Evolutionary conservation across 2,329 filamentous ascomycete genomes (phyloP).

Genomic region (Lasiodiplodia hormozganensis): DNA sequence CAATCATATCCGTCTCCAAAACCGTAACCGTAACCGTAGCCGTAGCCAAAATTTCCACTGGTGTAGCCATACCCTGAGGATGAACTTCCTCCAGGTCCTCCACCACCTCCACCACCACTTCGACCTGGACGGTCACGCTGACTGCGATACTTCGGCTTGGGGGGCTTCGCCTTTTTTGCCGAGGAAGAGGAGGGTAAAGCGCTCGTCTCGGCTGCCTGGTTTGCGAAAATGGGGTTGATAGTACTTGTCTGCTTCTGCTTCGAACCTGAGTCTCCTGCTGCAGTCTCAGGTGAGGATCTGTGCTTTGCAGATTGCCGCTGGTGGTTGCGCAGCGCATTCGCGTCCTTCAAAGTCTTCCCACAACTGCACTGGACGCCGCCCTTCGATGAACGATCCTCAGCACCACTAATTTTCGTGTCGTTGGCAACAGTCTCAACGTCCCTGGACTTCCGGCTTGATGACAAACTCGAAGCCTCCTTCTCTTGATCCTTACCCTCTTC

Average conservation of each 20-base stretch:
- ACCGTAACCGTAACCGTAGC: not conserved
- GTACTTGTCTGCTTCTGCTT: not conserved
- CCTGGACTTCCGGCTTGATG: not conserved
- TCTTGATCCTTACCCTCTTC: too few relatives aligned
- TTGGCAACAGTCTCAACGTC: not conserved
- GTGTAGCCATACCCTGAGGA: not conserved
- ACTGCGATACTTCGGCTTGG: not conserved
- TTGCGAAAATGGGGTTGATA: not conserved
- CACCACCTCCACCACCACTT: not conserved
- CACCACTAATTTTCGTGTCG: not conserved
- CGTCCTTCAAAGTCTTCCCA: not conserved
- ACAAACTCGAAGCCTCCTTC: not conserved
- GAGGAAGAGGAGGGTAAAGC: not conserved
- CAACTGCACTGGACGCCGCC: not conserved
- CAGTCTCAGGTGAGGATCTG: not conserved
- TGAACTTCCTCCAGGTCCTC: not conserved
- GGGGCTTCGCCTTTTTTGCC: not conserved
- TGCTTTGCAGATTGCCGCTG: conserved; percentile 3
- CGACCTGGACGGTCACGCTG: not conserved
- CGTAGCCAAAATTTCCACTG: not conserved
- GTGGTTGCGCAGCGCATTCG: not conserved
- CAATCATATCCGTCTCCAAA: not conserved
- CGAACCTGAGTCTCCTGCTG: not conserved
- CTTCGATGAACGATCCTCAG: too few relatives aligned
- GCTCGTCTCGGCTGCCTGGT: not conserved